phyloP scores from a whole-genome alignment of 139 green algal genomes.

The Raphidocelis subcapitata region DNA sequence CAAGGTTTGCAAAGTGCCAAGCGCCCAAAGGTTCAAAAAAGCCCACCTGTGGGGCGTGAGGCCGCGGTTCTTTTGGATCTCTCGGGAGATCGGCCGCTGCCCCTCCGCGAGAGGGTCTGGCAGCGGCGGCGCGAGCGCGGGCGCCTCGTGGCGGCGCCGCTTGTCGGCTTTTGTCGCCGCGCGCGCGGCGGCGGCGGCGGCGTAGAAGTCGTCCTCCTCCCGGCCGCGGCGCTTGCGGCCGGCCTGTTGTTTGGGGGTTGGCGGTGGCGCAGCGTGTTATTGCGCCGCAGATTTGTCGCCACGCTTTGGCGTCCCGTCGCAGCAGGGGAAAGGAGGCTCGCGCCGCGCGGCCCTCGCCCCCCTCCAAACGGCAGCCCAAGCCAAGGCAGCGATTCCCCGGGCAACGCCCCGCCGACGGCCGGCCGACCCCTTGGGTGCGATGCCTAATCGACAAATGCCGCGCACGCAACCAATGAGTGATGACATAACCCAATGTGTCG shows the following conservation, averaged over 20 bases:
- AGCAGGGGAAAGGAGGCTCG: too few relatives aligned
- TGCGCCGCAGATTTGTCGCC: too few relatives aligned
- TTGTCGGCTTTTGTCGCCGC: slow-evolving; percentile 29
- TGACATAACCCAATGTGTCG: too few relatives aligned
- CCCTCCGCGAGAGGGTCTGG: slow-evolving; percentile 42
- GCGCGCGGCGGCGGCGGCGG: slow-evolving; percentile 31
- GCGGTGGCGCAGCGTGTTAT: too few relatives aligned
- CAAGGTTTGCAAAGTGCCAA: neutral
- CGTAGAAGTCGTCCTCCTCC: slow-evolving; percentile 80
- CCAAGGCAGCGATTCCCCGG: too few relatives aligned
- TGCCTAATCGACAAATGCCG: too few relatives aligned
- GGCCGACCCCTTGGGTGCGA: too few relatives aligned
- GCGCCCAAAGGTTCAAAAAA: neutral
- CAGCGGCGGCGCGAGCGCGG: slow-evolving; percentile 50
- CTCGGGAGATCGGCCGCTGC: slow-evolving; percentile 60
- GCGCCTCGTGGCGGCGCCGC: slow-evolving; percentile 13
- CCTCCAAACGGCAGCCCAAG: too few relatives aligned
- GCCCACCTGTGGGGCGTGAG: slow-evolving; percentile 87
- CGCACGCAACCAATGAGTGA: too few relatives aligned
- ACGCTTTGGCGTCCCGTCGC: too few relatives aligned
- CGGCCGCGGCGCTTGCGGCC: slow-evolving; percentile 17
- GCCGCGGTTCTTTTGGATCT: slow-evolving; percentile 96
- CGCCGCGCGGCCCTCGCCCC: slow-evolving; percentile 31
- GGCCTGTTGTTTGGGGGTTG: too few relatives aligned
- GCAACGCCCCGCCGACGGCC: too few relatives aligned